phyloP scores from a whole-genome alignment of 495 filamentous ascomycete genomes.

The Hypoxylon lenormandii region DNA sequence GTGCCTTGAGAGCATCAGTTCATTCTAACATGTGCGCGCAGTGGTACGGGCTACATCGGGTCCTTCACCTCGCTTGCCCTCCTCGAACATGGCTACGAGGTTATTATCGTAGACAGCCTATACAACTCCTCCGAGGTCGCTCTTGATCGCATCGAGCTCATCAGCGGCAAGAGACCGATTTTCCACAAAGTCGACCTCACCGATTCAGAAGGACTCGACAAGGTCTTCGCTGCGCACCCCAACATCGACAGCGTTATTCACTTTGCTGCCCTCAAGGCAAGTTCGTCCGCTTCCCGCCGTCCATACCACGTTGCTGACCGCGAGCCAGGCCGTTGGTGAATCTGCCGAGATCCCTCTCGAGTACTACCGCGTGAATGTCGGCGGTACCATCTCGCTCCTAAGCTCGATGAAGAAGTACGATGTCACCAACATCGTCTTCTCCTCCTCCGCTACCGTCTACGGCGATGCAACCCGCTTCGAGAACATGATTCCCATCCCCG shows the following conservation, averaged over 20 bases:
- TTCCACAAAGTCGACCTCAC: constrained; percentile 92
- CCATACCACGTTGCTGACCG: constrained; percentile 16
- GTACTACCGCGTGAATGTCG: constrained; percentile 97
- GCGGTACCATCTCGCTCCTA: constrained; percentile 88
- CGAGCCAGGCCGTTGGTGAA: constrained; percentile 86
- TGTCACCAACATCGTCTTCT: constrained; percentile 97
- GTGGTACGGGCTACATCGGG: constrained; percentile 98
- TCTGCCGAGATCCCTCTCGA: constrained; percentile 94
- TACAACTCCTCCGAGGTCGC: constrained; percentile 94
- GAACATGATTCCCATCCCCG: constrained; percentile 99
- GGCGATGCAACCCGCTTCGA: constrained; percentile 95
- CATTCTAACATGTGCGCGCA: constrained; percentile 54
- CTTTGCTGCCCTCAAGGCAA: constrained; percentile 95
- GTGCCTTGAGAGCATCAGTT: background rate
- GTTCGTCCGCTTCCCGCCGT: constrained; percentile 38
- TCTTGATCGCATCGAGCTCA: constrained; percentile 90
- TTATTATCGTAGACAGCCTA: constrained; percentile 93
- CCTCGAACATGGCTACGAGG: constrained; percentile 92
- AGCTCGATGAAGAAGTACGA: constrained; percentile 86
- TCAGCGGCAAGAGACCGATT: constrained; percentile 85
- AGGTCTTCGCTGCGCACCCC: constrained; percentile 87
- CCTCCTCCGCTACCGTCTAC: constrained; percentile 86
- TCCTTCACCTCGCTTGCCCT: constrained; percentile 95
- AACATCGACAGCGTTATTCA: constrained; percentile 98
- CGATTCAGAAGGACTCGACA: constrained; percentile 81